phyloP scores from a whole-genome alignment of 106 monocot species.

The Dioscorea dumetorum region DNA sequence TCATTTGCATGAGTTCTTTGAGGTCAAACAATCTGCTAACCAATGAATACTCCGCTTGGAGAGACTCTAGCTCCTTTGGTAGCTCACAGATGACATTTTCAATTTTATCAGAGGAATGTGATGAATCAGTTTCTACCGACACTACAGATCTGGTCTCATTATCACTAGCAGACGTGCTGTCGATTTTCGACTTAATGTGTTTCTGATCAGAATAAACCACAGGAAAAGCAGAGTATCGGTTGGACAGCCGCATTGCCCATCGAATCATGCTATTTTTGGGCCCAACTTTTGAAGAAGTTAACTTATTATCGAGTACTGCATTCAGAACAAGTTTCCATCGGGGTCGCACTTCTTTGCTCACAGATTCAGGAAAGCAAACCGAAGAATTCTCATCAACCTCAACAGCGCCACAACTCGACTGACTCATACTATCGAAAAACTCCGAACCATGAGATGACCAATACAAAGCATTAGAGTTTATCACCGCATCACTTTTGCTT shows the following conservation, averaged over 20 bases:
- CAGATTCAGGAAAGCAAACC: no score
- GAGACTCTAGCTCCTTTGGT: slow-evolving; percentile 33
- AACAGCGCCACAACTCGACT: no score
- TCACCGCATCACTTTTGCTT: not conserved
- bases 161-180: slow-evolving; percentile 7
- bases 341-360: slow-evolving; percentile 9
- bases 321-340: slow-evolving; percentile 54
- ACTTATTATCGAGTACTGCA: slow-evolving; percentile 12
- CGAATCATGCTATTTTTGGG: slow-evolving; percentile 33
- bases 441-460: not conserved
- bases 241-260: slow-evolving; percentile 55
- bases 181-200: slow-evolving; percentile 16
- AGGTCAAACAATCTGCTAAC: slow-evolving; percentile 57
- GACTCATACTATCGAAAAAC: no score
- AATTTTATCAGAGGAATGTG: not conserved
- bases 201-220: slow-evolving; percentile 27
- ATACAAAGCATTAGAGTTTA: not conserved
- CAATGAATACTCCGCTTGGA: slow-evolving; percentile 50
- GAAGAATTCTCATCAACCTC: no score
- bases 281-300: slow-evolving; percentile 3
- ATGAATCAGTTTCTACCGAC: slow-evolving; percentile 5
- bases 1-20: slow-evolving; percentile 43
- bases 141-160: slow-evolving; percentile 4
- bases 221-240: slow-evolving; percentile 17
- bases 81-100: slow-evolving; percentile 13